phyloP scores from a whole-genome alignment of 768 basidiomycete species.

The Boletus huronensis region DNA sequence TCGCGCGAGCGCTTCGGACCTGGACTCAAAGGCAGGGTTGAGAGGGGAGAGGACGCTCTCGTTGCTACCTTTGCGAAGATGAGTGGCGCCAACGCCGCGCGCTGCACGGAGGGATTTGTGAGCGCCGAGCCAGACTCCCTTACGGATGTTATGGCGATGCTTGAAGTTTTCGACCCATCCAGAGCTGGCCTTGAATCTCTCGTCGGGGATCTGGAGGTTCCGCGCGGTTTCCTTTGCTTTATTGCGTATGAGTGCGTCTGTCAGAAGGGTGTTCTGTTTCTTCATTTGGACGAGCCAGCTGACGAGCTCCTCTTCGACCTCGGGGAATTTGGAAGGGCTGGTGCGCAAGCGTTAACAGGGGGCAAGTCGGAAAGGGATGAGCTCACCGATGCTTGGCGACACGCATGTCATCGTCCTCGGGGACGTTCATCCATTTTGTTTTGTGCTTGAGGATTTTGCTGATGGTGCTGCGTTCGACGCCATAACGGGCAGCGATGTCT shows the following conservation, averaged over 20 bases:
- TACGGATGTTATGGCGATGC: conserved; percentile 70
- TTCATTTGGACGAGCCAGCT: conserved; percentile 58
- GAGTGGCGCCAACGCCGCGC: conserved; percentile 30
- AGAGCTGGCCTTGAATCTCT: conserved; percentile 86
- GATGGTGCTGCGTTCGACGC: conserved; percentile 89
- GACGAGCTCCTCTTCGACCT: conserved; percentile 63
- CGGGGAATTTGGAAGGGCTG: conserved; percentile 79
- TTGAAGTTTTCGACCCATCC: conserved; percentile 95
- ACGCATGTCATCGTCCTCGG: conserved; percentile 52
- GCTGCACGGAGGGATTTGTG: conserved; percentile 34
- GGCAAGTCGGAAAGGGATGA: conserved; percentile 1
- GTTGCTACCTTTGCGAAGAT: conserved; percentile 37
- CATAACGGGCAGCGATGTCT: conserved; percentile 72
- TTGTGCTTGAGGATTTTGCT: conserved; percentile 88
- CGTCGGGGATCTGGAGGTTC: conserved; percentile 52
- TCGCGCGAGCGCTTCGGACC: conserved; percentile 27
- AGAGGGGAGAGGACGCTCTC: conserved; percentile 37
- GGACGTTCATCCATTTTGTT: conserved; percentile 73
- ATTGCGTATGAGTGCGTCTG: conserved; percentile 59
- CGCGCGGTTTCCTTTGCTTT: conserved; percentile 68
- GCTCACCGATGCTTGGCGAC: conserved; percentile 68
- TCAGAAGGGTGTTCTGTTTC: conserved; percentile 46
- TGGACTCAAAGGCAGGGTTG: conserved; percentile 38
- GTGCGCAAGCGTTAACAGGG: conserved; percentile 4
- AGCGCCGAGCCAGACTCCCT: conserved; percentile 53